Base-by-base conservation (phyloP, 805 yeast genomes). In the Metschnikowia henanensis region DNA sequence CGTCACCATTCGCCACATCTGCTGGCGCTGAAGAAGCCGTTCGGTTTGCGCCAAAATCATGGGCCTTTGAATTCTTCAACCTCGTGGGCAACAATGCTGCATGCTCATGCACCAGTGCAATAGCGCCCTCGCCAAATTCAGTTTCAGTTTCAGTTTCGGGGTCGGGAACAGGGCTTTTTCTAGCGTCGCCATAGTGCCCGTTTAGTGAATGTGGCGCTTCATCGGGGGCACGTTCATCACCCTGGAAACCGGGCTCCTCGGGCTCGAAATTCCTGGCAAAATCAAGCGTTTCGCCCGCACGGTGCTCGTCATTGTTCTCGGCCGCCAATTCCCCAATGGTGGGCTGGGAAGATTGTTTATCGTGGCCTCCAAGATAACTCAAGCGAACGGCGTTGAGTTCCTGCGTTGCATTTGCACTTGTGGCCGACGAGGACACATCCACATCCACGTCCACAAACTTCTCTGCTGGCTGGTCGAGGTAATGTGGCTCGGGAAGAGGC, bases 381-480 rank as follows among this genome's bases (percentile, higher is more conserved):
- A n/a, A n/a, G n/a, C n/a, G n/a, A n/a, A n/a, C n/a, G n/a, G n/a
- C 42, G 18, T 45, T 41, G 9, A 46, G n/a, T 8, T 45, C 52
- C 16, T 36, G 34, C 6, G 46, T 35, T 10, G 20, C 39, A 19
- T 41, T 43, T 17, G 40, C 43, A 29, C 57, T 50, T 2, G 56
- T 57, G 15, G 57, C 52, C 3, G 60, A 54, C 10, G 64, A 56
- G 6, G 70, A 65, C 9, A 55, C 51, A 25, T 55, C 60, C 16
- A 60, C 66, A 26, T 66, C 66, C 16, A 60, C 65, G 41, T 23
- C 13, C 3, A 4, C 26, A 7, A 16, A 5, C 10, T n/a, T 16
- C 5, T 4, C 13, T 12, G 16, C 26, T 9, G n/a, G 8, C 16
- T 21, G 35, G 9, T 9, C 17, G 2, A 15, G 34, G 8, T 6